Percentiles rank a stretch among this genome's conserved stretches.
Evolutionary conservation across 495 filamentous ascomycete species (phyloP).

Genomic region (Cudoniella acicularis): DNA sequence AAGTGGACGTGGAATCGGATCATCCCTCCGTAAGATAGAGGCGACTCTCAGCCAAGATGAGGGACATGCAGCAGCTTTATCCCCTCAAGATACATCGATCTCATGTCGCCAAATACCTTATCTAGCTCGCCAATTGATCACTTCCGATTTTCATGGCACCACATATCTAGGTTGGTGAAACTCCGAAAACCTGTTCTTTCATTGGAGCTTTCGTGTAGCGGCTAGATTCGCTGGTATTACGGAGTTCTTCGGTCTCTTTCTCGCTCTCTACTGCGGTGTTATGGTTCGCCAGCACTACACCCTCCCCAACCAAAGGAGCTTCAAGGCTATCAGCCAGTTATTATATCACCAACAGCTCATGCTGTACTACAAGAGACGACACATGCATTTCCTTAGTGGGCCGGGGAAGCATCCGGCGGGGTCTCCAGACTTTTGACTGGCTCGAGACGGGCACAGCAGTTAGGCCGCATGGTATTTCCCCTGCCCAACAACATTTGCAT

Average conservation of each 20-base stretch:
- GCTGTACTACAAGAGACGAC: background rate
- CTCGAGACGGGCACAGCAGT: background rate
- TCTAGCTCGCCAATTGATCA: no score
- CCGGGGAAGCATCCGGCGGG: background rate
- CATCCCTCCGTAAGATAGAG: no score
- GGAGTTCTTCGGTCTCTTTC: background rate
- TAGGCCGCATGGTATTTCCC: background rate
- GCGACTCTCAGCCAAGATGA: background rate
- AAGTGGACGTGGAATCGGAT: background rate
- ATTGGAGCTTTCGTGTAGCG: background rate
- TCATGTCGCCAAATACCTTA: no score
- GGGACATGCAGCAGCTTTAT: background rate
- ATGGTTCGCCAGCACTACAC: background rate
- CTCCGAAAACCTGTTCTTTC: no score
- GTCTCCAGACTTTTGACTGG: background rate
- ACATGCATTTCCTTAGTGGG: background rate
- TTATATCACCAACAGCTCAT: background rate
- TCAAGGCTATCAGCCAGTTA: background rate
- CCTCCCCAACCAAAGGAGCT: background rate
- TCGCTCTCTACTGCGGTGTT: background rate
- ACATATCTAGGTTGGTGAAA: no score
- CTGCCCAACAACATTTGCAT: background rate
- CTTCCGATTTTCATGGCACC: no score
- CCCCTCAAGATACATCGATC: no score
- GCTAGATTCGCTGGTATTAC: background rate